phyloP scores from a whole-genome alignment of 345 rosid genomes.

The Brassica napus region Da-Ae NC_063446.1:4298501-4299000 shows the following conservation, averaged over 20 bases:
- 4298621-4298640: background rate
- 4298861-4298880: too few relatives aligned
- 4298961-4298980: too few relatives aligned
- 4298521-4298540: background rate
- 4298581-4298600: background rate
- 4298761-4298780: background rate
- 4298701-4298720: too few relatives aligned
- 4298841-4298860: too few relatives aligned
- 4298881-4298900: too few relatives aligned
- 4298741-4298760: background rate
- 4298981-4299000: too few relatives aligned
- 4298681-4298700: background rate
- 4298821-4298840: too few relatives aligned
- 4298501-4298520: constrained; percentile 11
- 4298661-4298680: too few relatives aligned
- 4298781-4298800: background rate
- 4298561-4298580: background rate
- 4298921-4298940: too few relatives aligned
- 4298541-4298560: constrained; percentile 2
- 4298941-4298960: too few relatives aligned
- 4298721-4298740: background rate
- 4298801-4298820: background rate
- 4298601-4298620: background rate
- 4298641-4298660: background rate
- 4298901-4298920: too few relatives aligned